Evolutionary conservation across 768 basidiomycete genomes (phyloP), one percentile per base, ranked within the genome.

Genomic region (Lactarius hengduanensis): DNA sequence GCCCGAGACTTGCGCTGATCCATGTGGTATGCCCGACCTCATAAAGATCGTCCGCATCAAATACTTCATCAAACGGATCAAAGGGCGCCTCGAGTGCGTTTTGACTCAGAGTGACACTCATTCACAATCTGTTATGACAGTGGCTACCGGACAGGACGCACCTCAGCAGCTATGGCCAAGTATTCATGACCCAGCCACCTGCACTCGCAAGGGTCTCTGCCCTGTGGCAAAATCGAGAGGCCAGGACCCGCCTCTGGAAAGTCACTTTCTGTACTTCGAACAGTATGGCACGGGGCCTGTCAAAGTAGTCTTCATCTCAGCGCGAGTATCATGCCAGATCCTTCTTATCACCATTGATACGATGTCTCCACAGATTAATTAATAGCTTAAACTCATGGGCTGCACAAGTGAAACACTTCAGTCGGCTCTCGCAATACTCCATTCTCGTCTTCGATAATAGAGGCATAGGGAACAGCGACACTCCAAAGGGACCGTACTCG

Each of bases 271-370:
- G 2, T 94, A 93, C 75, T 93, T 82, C 69, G 90, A 92, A 74
- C 82, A 87, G 47, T 92, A 94, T 74, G 32, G 91, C 3, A 76
- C 69, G 5, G 87, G 88, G 0, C 81, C 81, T 11, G 79, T 81
- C 66, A 91, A 90, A 72, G 74, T 93, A 18, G 72, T 93, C 1
- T 84, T 92, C 70, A 86, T 94, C 70, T 91, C 91, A 90, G 92
- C 92, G 83, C 79, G 57, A 63, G 72, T 62, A 4, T n/a, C 26
- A 45, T n/a, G 22, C 30, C 10, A 5, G 15, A 1, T 26, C 28
- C 55, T 47, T n/a, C 15, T 26, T 56, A 15, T 16, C 28, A n/a
- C 13, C 8, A 22, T 50, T 59, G 6, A 61, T 36, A 6, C 20
- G 13, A n/a, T 34, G 18, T 16, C 16, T 26, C 20, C 2, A 22